These are phyloP conservation scores for Blyttiomyces sp. DNA, from an alignment of 371 early-diverging fungal genomes.

Conservation along the genomic window DNA sequence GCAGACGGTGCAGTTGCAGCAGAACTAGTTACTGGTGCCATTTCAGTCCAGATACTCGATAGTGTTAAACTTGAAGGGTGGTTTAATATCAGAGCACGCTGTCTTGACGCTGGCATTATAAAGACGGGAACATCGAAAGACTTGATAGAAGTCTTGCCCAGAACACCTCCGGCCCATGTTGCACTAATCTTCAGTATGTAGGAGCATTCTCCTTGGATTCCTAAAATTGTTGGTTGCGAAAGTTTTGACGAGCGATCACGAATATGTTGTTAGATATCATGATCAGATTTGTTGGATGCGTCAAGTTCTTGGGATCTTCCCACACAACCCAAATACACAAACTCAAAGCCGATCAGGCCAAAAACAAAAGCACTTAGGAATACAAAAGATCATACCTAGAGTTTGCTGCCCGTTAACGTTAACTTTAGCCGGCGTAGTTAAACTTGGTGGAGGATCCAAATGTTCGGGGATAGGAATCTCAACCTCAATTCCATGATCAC, in stretches of 20 bases:
- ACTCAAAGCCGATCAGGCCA: too few species aligned
- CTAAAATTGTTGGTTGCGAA: background rate
- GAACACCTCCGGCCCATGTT: background rate
- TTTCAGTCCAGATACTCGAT: background rate
- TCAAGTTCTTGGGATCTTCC: too few species aligned
- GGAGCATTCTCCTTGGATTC: background rate
- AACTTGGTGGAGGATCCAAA: background rate
- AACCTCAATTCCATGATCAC: background rate
- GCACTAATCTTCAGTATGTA: background rate
- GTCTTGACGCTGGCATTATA: background rate
- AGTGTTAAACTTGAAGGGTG: background rate
- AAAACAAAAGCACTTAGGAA: too few species aligned
- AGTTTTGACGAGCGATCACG: too few species aligned
- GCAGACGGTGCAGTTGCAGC: background rate
- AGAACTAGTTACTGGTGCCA: background rate
- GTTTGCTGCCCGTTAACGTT: too few species aligned
- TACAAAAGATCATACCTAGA: too few species aligned
- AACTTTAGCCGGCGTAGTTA: background rate
- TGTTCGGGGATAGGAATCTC: background rate
- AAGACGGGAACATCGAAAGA: background rate
- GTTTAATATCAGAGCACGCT: background rate
- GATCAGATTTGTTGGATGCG: too few species aligned
- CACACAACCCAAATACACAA: too few species aligned
- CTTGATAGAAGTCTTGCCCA: background rate
- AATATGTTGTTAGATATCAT: too few species aligned